phyloP scores from a whole-genome alignment of 345 rosid genomes.

The Eucalyptus decipiens region DNA sequence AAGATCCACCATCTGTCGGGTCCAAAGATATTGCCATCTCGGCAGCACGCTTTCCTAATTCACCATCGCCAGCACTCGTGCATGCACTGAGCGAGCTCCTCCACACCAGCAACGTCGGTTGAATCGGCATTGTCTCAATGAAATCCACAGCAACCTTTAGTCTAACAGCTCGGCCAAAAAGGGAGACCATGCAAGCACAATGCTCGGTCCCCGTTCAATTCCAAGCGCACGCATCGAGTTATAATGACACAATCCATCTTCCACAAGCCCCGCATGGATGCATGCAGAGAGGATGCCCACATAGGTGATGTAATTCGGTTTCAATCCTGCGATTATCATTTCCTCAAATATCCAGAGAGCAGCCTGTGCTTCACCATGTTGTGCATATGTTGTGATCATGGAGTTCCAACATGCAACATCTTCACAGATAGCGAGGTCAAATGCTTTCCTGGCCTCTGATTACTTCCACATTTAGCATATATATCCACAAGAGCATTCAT shows the following conservation, averaged over 20 bases:
- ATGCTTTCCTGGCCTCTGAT: constrained; percentile 37
- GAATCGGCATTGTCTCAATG: too few species aligned
- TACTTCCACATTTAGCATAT: constrained; percentile 71
- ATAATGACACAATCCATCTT: constrained; percentile 35
- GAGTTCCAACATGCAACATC: constrained; percentile 67
- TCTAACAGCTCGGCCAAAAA: too few species aligned
- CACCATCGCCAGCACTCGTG: constrained; percentile 22
- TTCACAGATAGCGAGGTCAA: constrained; percentile 18
- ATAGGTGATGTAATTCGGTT: constrained; percentile 60
- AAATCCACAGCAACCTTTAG: too few species aligned
- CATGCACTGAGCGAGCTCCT: constrained; percentile 59
- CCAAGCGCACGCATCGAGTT: constrained; percentile 36
- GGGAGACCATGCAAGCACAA: constrained; percentile 55
- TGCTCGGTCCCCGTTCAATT: constrained; percentile 57
- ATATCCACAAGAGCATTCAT: constrained; percentile 49
- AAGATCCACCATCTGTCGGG: constrained; percentile 55
- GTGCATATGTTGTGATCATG: constrained; percentile 46
- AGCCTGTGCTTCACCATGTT: constrained; percentile 46
- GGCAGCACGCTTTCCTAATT: constrained; percentile 52
- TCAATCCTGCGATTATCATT: constrained; percentile 35
- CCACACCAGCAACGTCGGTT: constrained; percentile 43
- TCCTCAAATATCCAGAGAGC: constrained; percentile 38
- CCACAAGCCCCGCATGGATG: constrained; percentile 58
- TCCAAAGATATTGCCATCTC: constrained; percentile 54
- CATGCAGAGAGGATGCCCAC: constrained; percentile 68